These are phyloP conservation scores for Dysphania ambrosioides DNA, from an alignment of 148 eudicot genomes.

Conservation along the genomic window DNA sequence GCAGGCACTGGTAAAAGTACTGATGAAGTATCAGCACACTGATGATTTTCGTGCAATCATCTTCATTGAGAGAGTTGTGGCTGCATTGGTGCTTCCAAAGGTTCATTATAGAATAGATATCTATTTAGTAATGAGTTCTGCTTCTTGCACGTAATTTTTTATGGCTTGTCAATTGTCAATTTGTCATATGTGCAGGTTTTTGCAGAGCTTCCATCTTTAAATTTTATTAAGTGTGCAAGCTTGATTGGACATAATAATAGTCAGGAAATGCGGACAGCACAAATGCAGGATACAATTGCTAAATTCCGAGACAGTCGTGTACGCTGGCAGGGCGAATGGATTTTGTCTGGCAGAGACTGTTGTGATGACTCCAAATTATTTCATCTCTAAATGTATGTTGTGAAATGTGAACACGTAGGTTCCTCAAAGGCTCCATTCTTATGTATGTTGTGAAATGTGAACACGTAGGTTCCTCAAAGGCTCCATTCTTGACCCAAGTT, in stretches of 20 bases:
- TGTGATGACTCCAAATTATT: conserved; percentile 44
- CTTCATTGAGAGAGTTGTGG: conserved; percentile 93
- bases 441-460: conserved; percentile 75
- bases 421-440: conserved; percentile 70
- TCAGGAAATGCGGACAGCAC: conserved; percentile 92
- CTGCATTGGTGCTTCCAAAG: conserved; percentile 99
- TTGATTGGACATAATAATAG: conserved; percentile 95
- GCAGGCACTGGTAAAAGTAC: conserved; percentile 82
- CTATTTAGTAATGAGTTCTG: conserved; percentile 4
- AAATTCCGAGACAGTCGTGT: conserved; percentile 96
- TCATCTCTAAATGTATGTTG: conserved; percentile 74
- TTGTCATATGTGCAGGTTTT: conserved; percentile 54
- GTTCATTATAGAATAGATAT: conserved; percentile 30
- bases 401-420: conserved; percentile 71
- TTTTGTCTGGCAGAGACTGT: conserved; percentile 64
- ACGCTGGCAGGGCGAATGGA: conserved; percentile 90
- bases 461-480: conserved; percentile 72
- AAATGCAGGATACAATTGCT: conserved; percentile 94
- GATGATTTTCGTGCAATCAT: conserved; percentile 91
- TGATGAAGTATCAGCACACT: conserved; percentile 84
- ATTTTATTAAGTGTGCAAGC: conserved; percentile 80
- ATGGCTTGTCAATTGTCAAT: conserved; percentile 19
- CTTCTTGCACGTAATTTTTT: conserved; percentile 12
- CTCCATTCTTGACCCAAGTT: conserved; percentile 74
- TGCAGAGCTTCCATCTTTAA: conserved; percentile 91